Conservation (phyloP, 495 filamentous ascomycete genomes). For the Geoglossum glabrum region DNA sequence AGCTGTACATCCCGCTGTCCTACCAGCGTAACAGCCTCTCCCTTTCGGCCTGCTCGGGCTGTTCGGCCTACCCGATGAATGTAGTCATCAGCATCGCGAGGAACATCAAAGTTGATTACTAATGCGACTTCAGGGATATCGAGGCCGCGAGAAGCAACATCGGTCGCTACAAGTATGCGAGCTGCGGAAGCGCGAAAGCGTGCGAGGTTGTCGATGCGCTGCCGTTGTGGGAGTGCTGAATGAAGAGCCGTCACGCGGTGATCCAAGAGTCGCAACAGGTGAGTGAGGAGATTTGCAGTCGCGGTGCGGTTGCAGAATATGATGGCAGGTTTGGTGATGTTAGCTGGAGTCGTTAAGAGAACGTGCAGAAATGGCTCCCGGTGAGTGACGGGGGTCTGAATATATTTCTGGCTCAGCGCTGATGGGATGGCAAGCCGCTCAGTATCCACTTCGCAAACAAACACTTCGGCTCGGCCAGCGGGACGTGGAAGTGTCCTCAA, state of each 20-base stretch:
- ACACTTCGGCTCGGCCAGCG: conserved; percentile 49
- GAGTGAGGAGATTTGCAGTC: conserved; percentile 74
- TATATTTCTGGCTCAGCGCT: conserved; percentile 63
- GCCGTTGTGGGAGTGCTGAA: conserved; percentile 59
- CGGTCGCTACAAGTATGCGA: conserved; percentile 78
- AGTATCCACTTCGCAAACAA: conserved; percentile 72
- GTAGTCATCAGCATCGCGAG: conserved; percentile 89
- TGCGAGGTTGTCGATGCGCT: conserved; percentile 69
- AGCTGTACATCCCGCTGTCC: conserved; percentile 82
- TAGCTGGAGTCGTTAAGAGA: conserved; percentile 60
- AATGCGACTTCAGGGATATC: conserved; percentile 85
- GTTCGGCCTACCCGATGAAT: conserved; percentile 93
- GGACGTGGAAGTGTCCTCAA: conserved; percentile 55
- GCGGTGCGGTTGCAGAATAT: conserved; percentile 88
- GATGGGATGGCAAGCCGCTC: conserved; percentile 52
- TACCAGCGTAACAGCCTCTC: conserved; percentile 71
- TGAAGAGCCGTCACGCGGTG: conserved; percentile 86
- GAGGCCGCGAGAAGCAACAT: conserved; percentile 87
- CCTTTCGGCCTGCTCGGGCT: conserved; percentile 66
- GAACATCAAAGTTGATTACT: conserved; percentile 89
- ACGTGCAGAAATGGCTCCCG: conserved; percentile 87
- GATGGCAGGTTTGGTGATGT: conserved; percentile 54
- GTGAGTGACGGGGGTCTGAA: conserved; percentile 72
- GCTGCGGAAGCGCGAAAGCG: conserved; percentile 85
- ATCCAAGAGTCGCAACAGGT: conserved; percentile 60